Conservation (phyloP, 306 rosid genomes). For the Vicia villosa region DNA sequence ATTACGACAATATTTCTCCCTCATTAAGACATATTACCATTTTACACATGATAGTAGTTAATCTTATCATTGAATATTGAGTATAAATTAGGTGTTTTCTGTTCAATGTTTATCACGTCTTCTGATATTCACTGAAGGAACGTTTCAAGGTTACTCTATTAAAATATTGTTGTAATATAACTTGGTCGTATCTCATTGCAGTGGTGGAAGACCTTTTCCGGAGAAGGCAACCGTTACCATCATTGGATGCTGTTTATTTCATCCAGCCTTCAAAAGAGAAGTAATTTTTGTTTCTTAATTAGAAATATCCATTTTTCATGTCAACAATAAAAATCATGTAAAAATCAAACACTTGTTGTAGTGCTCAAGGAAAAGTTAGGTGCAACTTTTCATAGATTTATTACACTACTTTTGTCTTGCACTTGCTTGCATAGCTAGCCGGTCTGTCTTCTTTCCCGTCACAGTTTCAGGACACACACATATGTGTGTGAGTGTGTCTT, state of each 20-base stretch:
- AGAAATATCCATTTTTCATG: constrained; percentile 1
- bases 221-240: constrained; percentile 95
- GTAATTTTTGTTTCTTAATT: constrained; percentile 49
- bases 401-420: too few species aligned
- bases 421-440: too few species aligned
- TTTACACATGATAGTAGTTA: constrained; percentile 8
- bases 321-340: neutral
- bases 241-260: constrained; percentile 89
- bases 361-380: neutral
- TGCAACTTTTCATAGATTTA: too few species aligned
- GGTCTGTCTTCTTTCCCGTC: too few species aligned
- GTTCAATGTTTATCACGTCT: neutral
- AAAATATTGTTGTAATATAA: constrained; percentile 24
- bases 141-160: neutral
- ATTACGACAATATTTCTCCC: neutral
- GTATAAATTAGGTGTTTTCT: constrained; percentile 16
- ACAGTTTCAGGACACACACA: too few species aligned
- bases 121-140: constrained; percentile 5
- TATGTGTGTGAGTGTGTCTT: too few species aligned
- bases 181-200: constrained; percentile 46
- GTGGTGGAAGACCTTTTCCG: constrained; percentile 98
- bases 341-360: constrained; percentile 9
- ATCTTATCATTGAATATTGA: constrained; percentile 2
- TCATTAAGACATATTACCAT: constrained; percentile 23
- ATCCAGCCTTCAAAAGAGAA: constrained; percentile 91